Evolutionary conservation across 257 asterid genomes (phyloP).

Genomic region (Salvia splendens): DNA sequence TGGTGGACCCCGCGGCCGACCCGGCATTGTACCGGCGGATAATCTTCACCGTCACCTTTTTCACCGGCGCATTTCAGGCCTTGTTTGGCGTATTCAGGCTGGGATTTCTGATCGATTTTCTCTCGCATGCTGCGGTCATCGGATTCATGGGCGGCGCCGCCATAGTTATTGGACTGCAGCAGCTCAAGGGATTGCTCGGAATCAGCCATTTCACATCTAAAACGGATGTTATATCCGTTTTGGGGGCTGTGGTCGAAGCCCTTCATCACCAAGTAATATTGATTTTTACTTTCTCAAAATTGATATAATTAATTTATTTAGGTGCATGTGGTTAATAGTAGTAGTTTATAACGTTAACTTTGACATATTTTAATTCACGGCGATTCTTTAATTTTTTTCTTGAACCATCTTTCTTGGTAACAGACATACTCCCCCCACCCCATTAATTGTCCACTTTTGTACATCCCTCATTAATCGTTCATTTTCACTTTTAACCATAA

Average conservation of each 20-base stretch:
- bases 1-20: constrained; percentile 48
- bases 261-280: constrained; percentile 47
- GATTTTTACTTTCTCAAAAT: too few species aligned
- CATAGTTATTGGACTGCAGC: constrained; percentile 80
- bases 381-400: too few species aligned
- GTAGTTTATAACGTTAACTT: too few species aligned
- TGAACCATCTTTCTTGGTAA: too few species aligned
- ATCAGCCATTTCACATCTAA: constrained; percentile 58
- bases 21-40: constrained; percentile 39
- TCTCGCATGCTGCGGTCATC: constrained; percentile 81
- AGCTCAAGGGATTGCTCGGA: constrained; percentile 72
- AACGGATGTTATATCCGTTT: constrained; percentile 67
- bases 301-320: background rate
- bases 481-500: too few species aligned
- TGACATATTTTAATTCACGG: too few species aligned
- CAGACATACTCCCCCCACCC: too few species aligned
- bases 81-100: constrained; percentile 52
- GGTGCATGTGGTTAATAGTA: too few species aligned
- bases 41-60: constrained; percentile 61
- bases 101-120: constrained; percentile 86
- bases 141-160: constrained; percentile 96
- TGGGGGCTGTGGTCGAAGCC: constrained; percentile 52
- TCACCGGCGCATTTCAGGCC: constrained; percentile 54
- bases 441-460: too few species aligned
- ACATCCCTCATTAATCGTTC: too few species aligned